Percentiles rank a stretch among this genome's conserved stretches.
These are phyloP conservation scores for Litchi chinensis DNA, from an alignment of 345 rosid genomes.

Conservation along the genomic window DNA sequence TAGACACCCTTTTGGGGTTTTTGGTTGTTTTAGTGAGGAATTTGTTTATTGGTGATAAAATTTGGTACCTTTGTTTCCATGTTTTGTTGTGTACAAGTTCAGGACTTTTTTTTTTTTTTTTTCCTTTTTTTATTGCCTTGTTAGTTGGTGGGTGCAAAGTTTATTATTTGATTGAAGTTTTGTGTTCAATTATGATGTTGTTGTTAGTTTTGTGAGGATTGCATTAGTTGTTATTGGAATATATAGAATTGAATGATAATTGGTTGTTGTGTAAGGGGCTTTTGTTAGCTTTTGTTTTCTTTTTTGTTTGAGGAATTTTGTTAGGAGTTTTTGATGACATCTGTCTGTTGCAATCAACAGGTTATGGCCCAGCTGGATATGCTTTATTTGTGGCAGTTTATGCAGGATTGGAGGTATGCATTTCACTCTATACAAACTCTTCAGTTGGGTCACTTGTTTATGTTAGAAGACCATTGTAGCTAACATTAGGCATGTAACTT, in stretches of 20 bases:
- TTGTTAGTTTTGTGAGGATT: neutral
- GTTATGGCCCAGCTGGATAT: conserved; percentile 94
- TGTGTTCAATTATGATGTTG: neutral
- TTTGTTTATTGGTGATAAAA: neutral
- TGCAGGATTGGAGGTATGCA: conserved; percentile 89
- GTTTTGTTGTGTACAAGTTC: neutral
- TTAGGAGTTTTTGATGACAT: conserved; percentile 10
- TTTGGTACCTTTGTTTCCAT: neutral
- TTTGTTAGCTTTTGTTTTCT: conserved; percentile 9
- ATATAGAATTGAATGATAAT: neutral
- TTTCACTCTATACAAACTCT: conserved; percentile 13
- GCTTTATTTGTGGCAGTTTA: conserved; percentile 89
- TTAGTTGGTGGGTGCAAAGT: neutral
- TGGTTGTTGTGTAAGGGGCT: neutral
- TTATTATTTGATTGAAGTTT: neutral
- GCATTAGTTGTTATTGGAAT: no score
- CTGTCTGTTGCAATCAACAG: conserved; percentile 41
- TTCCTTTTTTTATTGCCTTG: neutral
- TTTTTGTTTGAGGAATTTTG: neutral
- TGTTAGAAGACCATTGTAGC: neutral
- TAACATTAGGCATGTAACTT: neutral
- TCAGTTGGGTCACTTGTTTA: neutral
- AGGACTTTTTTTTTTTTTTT: neutral
- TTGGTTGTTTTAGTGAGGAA: neutral
- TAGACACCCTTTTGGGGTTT: neutral